Evolutionary conservation across 1,139 yeast species (phyloP).

Genomic region (Pichia norvegensis): DNA sequence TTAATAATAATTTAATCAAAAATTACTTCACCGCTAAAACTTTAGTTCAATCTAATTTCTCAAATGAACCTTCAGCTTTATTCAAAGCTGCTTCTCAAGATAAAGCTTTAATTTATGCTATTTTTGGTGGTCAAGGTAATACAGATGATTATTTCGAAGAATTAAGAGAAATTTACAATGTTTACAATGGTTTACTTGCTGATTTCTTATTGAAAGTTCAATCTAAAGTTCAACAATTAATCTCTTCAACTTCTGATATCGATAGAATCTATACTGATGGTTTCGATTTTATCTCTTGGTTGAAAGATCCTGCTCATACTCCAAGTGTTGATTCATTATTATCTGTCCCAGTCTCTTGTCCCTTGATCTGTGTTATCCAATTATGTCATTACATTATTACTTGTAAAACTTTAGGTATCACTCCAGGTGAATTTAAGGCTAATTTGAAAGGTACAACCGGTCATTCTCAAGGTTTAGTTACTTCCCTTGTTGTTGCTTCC

Average conservation of each 20-base stretch:
- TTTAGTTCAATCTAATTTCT: conserved; percentile 20
- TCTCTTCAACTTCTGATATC: conserved; percentile 66
- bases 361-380: conserved; percentile 91
- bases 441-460: conserved; percentile 84
- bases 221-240: conserved; percentile 56
- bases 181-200: conserved; percentile 66
- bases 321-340: conserved; percentile 87
- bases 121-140: conserved; percentile 99
- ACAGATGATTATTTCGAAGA: conserved; percentile 97
- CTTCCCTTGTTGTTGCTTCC: conserved; percentile 86
- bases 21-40: conserved; percentile 46
- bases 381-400: conserved; percentile 88
- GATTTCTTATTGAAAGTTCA: conserved; percentile 70
- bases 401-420: conserved; percentile 72
- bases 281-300: conserved; percentile 81
- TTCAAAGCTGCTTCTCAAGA: conserved; percentile 40
- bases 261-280: conserved; percentile 93
- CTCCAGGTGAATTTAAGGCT: conserved; percentile 81
- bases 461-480: conserved; percentile 95
- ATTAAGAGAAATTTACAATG: conserved; percentile 72
- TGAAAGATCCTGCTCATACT: conserved; percentile 71
- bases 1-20: conserved; percentile 59
- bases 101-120: conserved; percentile 62
- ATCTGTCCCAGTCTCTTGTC: conserved; percentile 91
- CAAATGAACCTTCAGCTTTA: conserved; percentile 45